These are phyloP conservation scores for Diddensiella santjacobensis DNA, from an alignment of 805 yeast species.

Conservation along the genomic window DNA sequence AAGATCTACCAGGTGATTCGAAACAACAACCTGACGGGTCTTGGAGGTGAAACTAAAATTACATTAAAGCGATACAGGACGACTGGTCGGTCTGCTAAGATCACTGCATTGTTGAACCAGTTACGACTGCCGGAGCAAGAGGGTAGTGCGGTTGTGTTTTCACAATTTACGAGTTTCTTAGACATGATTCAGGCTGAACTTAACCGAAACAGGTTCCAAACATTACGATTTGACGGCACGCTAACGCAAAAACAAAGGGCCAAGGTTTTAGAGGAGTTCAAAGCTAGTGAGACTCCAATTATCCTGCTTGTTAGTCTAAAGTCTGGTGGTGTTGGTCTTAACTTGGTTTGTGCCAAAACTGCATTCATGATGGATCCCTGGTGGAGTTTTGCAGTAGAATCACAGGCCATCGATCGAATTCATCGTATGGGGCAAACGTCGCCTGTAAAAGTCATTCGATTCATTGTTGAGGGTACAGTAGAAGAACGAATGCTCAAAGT, in stretches of 20 bases:
- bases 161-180: slow-evolving; percentile 81
- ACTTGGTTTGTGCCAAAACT: slow-evolving; percentile 75
- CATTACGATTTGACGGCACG: slow-evolving; percentile 80
- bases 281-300: slow-evolving; percentile 32
- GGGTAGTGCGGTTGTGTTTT: slow-evolving; percentile 80
- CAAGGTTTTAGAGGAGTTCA: slow-evolving; percentile 55
- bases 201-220: slow-evolving; percentile 45
- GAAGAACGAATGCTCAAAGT: slow-evolving; percentile 86
- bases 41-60: slow-evolving; percentile 16
- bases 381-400: slow-evolving; percentile 93
- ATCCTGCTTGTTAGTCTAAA: slow-evolving; percentile 71
- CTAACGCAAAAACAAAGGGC: slow-evolving; percentile 63
- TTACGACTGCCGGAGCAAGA: slow-evolving; percentile 40
- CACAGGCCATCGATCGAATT: slow-evolving; percentile 86
- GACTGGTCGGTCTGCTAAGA: slow-evolving; percentile 59
- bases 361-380: slow-evolving; percentile 95
- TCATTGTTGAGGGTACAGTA: slow-evolving; percentile 76
- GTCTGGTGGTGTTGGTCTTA: slow-evolving; percentile 94
- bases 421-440: slow-evolving; percentile 85
- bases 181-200: slow-evolving; percentile 70
- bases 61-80: slow-evolving; percentile 31
- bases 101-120: slow-evolving; percentile 63
- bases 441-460: slow-evolving; percentile 69
- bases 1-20: slow-evolving; percentile 45
- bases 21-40: slow-evolving; percentile 24